These are phyloP conservation scores for Tuber magnatum DNA, from an alignment of 495 filamentous ascomycete species.

Conservation along the genomic window DNA sequence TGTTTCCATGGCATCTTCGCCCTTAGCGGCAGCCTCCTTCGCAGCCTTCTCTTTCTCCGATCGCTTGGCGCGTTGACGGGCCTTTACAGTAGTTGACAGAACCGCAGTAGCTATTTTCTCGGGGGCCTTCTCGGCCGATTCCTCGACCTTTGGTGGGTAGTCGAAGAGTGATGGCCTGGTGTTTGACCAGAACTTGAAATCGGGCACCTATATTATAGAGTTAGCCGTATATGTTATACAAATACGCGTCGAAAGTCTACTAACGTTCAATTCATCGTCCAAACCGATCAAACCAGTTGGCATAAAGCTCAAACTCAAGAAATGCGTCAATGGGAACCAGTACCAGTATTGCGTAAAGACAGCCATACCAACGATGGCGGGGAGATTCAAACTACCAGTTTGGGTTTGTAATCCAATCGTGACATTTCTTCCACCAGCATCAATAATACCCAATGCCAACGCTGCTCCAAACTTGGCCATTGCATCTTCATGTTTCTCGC, in stretches of 20 bases:
- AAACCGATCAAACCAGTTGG: constrained; percentile 92
- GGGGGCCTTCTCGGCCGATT: constrained; percentile 85
- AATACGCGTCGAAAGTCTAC: constrained; percentile 1
- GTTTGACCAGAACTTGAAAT: constrained; percentile 91
- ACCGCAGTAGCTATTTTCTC: constrained; percentile 94
- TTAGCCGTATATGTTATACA: constrained; percentile 7
- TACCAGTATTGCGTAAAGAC: constrained; percentile 99
- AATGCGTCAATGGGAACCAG: constrained; percentile 99
- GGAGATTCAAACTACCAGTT: constrained; percentile 96
- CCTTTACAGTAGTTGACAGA: constrained; percentile 91
- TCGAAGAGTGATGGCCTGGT: constrained; percentile 93
- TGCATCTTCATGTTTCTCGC: constrained; percentile 94
- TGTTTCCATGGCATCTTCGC: constrained; percentile 84
- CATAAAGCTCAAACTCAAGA: constrained; percentile 85
- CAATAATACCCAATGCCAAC: constrained; percentile 90
- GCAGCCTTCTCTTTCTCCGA: constrained; percentile 55
- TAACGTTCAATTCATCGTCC: constrained; percentile 68
- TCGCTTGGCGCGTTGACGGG: constrained; percentile 76
- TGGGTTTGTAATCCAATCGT: constrained; percentile 96
- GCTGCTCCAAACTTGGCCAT: constrained; percentile 99
- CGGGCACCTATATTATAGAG: constrained; percentile 57
- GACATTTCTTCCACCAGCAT: constrained; percentile 96
- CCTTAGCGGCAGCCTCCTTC: constrained; percentile 60
- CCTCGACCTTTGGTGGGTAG: constrained; percentile 92
- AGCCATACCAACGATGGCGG: constrained; percentile 92